phyloP scores from a whole-genome alignment of 2,329 filamentous ascomycete genomes.

The Diaporthe sp. region DNA sequence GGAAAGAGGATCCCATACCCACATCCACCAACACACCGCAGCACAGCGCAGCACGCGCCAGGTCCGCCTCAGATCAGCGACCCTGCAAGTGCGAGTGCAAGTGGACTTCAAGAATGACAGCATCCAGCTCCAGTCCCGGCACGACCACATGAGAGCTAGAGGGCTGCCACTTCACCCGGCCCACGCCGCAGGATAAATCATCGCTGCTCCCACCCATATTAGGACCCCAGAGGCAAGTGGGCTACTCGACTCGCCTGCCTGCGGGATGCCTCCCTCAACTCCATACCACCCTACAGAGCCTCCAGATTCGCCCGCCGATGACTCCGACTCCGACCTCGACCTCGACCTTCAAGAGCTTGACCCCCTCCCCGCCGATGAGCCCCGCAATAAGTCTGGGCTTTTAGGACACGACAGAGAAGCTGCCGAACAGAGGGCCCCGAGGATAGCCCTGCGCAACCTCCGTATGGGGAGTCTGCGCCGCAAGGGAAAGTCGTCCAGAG shows the following conservation, averaged over 20 bases:
- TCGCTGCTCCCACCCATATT: conserved; percentile 33
- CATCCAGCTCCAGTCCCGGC: conserved; percentile 41
- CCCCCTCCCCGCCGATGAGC: conserved; percentile 60
- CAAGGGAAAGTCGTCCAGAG: conserved; percentile 66
- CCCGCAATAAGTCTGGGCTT: conserved; percentile 47
- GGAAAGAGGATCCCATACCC: conserved; percentile 28
- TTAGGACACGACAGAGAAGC: conserved; percentile 66
- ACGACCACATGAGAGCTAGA: conserved; percentile 41
- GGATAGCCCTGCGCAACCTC: conserved; percentile 80
- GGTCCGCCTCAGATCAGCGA: conserved; percentile 37
- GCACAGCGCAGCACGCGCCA: conserved; percentile 34
- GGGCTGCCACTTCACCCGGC: conserved; percentile 34
- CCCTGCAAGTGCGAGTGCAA: conserved; percentile 39
- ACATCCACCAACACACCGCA: conserved; percentile 25
- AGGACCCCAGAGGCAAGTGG: conserved; percentile 33
- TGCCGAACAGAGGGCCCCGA: conserved; percentile 62
- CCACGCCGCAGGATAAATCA: conserved; percentile 38
- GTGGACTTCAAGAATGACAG: conserved; percentile 39
- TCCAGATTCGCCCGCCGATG: conserved; percentile 75
- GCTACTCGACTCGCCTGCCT: conserved; percentile 41
- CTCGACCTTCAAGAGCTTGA: conserved; percentile 86
- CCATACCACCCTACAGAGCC: conserved; percentile 69
- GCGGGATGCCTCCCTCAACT: conserved; percentile 71
- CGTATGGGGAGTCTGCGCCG: conserved; percentile 76
- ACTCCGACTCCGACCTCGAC: conserved; percentile 84